Conservation (phyloP, 2,329 filamentous ascomycete species). For the Penicillium sp. region DNA sequence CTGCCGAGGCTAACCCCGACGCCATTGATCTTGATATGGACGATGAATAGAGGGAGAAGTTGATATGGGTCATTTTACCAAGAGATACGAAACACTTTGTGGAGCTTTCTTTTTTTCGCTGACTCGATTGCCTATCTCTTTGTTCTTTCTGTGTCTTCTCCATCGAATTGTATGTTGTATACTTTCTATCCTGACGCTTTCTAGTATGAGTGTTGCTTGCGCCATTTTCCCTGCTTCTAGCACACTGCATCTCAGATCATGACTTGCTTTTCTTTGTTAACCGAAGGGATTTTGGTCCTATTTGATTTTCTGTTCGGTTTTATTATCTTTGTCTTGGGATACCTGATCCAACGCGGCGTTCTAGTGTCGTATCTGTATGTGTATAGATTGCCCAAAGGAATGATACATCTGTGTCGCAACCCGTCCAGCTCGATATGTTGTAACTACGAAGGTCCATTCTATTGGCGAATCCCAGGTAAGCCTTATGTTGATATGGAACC, state of each 20-base stretch:
- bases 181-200: conserved; percentile 6
- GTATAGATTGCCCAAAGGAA: neutral
- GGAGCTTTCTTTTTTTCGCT: neutral
- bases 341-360: conserved; percentile 1
- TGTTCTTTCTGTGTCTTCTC: conserved; percentile 8
- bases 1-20: conserved; percentile 69
- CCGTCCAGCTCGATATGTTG: neutral
- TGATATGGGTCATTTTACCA: neutral
- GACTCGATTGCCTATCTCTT: conserved; percentile 6
- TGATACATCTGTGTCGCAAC: neutral
- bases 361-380: conserved; percentile 2
- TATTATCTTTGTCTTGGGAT: neutral
- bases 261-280: conserved; percentile 5
- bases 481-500: neutral
- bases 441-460: neutral
- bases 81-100: neutral
- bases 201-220: conserved; percentile 12
- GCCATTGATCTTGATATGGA: conserved; percentile 70
- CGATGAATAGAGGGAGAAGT: conserved; percentile 25
- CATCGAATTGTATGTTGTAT: conserved; percentile 8
- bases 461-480: neutral
- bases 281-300: neutral
- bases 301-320: neutral
- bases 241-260: conserved; percentile 7
- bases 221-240: conserved; percentile 6